Percentiles rank a stretch among this genome's conserved stretches.
These are phyloP conservation scores for Acidomyces sp. DNA, from an alignment of 495 filamentous ascomycete genomes.

Conservation along the genomic window DNA sequence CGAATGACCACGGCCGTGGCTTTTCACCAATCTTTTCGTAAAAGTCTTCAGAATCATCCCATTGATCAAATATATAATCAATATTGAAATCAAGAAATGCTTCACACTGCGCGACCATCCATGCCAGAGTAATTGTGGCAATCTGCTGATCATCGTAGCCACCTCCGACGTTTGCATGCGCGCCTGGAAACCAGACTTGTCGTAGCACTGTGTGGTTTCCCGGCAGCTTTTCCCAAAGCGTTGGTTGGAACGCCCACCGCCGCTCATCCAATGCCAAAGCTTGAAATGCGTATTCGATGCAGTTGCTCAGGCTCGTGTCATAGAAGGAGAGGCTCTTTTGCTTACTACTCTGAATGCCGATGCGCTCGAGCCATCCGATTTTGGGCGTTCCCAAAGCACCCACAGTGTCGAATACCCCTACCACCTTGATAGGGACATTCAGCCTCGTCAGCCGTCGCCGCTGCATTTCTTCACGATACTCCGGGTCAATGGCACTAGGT, in stretches of 20 bases:
- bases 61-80: conserved; percentile 38
- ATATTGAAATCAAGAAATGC: conserved; percentile 47
- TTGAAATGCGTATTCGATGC: conserved; percentile 57
- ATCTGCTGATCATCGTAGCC: conserved; percentile 46
- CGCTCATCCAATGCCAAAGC: conserved; percentile 61
- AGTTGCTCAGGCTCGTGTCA: conserved; percentile 43
- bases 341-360: conserved; percentile 34
- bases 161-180: conserved; percentile 55
- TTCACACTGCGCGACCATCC: conserved; percentile 60
- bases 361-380: conserved; percentile 24
- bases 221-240: conserved; percentile 45
- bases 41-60: conserved; percentile 34
- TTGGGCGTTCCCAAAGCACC: conserved; percentile 26
- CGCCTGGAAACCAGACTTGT: conserved; percentile 62
- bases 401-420: conserved; percentile 32
- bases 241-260: conserved; percentile 49
- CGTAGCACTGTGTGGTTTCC: conserved; percentile 35
- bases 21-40: conserved; percentile 37
- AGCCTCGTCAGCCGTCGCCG: conserved; percentile 25
- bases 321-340: conserved; percentile 45
- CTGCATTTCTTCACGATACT: conserved; percentile 26
- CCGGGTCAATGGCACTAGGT: conserved; percentile 33
- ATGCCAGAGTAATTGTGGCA: conserved; percentile 52
- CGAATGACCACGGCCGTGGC: conserved; percentile 46
- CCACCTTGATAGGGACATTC: conserved; percentile 28